A percentile compares a stretch with the other conserved stretches of the same genome.
phyloP scores from a whole-genome alignment of 148 eudicot genomes.

The Nepenthes mirabilis region DNA sequence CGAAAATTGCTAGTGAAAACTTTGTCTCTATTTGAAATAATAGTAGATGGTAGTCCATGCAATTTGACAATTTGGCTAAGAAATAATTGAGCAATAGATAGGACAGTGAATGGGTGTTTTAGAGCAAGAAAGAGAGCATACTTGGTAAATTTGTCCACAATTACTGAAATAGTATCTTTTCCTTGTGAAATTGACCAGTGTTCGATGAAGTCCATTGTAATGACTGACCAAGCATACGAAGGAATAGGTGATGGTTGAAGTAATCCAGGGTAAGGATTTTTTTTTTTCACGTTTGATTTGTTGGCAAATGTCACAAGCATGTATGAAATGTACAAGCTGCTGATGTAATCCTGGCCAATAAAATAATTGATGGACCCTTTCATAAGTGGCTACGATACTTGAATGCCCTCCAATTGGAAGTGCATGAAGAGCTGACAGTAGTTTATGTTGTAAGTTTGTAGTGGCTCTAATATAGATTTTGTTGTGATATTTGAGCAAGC shows the following conservation, averaged over 20 bases:
- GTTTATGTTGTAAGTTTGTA: background rate
- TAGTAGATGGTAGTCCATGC: too few relatives aligned
- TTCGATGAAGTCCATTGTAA: background rate
- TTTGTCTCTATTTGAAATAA: too few relatives aligned
- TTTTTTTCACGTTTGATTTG: background rate
- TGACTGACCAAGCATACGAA: background rate
- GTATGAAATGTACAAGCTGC: background rate
- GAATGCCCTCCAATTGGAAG: background rate
- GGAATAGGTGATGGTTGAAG: background rate
- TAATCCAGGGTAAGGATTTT: background rate
- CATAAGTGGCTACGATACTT: background rate
- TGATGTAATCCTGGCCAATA: too few relatives aligned
- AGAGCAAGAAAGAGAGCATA: too few relatives aligned
- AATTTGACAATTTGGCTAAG: too few relatives aligned
- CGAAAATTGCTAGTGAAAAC: too few relatives aligned
- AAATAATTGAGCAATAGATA: too few relatives aligned
- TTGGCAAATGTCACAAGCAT: slow-evolving; percentile 1
- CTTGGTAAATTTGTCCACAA: too few relatives aligned
- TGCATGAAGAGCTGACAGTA: background rate
- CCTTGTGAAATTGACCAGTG: background rate
- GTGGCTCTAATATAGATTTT: background rate
- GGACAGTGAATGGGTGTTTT: too few relatives aligned
- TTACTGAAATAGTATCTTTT: background rate
- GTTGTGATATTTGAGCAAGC: too few relatives aligned
- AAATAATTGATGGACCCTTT: too few relatives aligned